phyloP scores from a whole-genome alignment of 2,329 filamentous ascomycete species.

The Aspergillus proliferans region DNA sequence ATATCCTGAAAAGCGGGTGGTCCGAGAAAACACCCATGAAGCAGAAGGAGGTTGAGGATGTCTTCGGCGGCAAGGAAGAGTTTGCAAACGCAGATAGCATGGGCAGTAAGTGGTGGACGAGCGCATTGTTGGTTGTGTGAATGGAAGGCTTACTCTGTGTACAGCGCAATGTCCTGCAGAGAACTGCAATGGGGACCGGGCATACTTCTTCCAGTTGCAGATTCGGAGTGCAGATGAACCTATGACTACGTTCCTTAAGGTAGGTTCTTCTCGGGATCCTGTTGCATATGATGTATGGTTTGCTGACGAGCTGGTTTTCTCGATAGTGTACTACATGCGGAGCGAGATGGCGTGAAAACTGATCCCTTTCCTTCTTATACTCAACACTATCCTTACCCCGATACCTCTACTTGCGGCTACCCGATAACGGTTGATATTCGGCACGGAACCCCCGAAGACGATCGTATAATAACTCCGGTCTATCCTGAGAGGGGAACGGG shows the following conservation, averaged over 20 bases:
- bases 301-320: slow-evolving; percentile 14
- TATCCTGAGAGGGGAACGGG: background rate
- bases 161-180: slow-evolving; percentile 75
- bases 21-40: slow-evolving; percentile 76
- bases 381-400: no score
- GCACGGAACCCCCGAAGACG: no score
- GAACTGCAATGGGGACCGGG: slow-evolving; percentile 72
- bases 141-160: slow-evolving; percentile 8
- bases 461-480: background rate
- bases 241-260: slow-evolving; percentile 94
- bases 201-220: slow-evolving; percentile 94
- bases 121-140: background rate
- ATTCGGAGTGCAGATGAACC: slow-evolving; percentile 97
- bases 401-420: no score
- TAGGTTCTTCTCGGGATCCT: slow-evolving; percentile 31
- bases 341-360: slow-evolving; percentile 46
- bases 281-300: slow-evolving; percentile 7
- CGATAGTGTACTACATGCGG: slow-evolving; percentile 41
- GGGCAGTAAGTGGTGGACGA: slow-evolving; percentile 41
- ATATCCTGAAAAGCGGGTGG: slow-evolving; percentile 69
- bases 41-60: slow-evolving; percentile 80
- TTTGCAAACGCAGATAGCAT: slow-evolving; percentile 91
- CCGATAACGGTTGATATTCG: no score
- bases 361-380: slow-evolving; percentile 10
- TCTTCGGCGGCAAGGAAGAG: slow-evolving; percentile 79